Evolutionary conservation across 805 yeast genomes (phyloP).

Genomic region (Wickerhamiella bombiphila): DNA sequence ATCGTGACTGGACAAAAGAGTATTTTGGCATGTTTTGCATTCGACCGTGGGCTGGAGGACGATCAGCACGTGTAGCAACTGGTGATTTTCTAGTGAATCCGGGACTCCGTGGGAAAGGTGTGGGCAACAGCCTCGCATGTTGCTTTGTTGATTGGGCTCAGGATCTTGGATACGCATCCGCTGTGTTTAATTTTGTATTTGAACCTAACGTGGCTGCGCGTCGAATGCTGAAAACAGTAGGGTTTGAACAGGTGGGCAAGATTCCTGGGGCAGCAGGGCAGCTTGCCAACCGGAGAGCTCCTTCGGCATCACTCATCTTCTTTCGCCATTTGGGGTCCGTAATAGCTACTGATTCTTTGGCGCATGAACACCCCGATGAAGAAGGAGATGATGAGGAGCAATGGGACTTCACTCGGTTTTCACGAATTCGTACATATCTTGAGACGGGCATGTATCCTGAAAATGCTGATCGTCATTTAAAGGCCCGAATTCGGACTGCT

Average conservation of each 20-base stretch:
- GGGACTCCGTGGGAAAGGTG: conserved; percentile 82
- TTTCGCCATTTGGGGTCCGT: neutral
- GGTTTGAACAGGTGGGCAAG: conserved; percentile 66
- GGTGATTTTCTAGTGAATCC: conserved; percentile 82
- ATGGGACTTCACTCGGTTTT: conserved; percentile 35
- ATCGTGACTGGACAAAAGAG: conserved; percentile 77
- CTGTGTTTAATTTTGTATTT: conserved; percentile 72
- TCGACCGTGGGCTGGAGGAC: conserved; percentile 82
- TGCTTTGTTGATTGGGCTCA: conserved; percentile 88
- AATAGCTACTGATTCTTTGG: neutral
- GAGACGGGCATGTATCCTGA: conserved; percentile 81
- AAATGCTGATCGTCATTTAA: conserved; percentile 65
- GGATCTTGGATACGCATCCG: conserved; percentile 68
- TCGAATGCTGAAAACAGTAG: conserved; percentile 57
- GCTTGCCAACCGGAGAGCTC: neutral
- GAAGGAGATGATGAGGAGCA: conserved; percentile 15
- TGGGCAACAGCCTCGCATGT: conserved; percentile 73
- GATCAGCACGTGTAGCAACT: conserved; percentile 86
- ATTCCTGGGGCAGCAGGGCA: conserved; percentile 21
- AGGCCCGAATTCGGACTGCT: conserved; percentile 65
- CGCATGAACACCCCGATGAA: neutral
- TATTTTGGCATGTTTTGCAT: conserved; percentile 80
- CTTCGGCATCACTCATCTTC: neutral
- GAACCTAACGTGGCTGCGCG: conserved; percentile 79
- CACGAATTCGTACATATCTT: conserved; percentile 59